These are phyloP conservation scores for Sphaerulina musiva DNA, from an alignment of 2,329 filamentous ascomycete species.

Conservation along the genomic window DNA sequence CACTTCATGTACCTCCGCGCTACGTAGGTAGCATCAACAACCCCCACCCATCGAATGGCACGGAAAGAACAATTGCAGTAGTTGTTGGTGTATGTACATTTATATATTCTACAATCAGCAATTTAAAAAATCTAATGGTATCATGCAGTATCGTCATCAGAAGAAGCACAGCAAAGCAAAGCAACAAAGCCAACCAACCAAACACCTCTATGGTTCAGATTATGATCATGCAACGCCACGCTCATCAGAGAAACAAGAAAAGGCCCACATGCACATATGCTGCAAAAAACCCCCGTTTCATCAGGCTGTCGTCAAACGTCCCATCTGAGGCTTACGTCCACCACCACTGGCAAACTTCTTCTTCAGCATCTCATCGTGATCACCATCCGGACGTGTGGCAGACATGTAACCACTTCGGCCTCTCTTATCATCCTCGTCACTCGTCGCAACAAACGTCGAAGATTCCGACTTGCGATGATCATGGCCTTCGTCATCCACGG, in stretches of 20 bases:
- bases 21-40: too few species aligned
- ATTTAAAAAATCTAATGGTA: too few species aligned
- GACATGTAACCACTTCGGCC: background rate
- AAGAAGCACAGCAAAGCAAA: too few species aligned
- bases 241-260: background rate
- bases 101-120: too few species aligned
- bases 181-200: too few species aligned
- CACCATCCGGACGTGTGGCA: background rate
- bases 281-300: background rate
- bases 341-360: slow-evolving; percentile 2
- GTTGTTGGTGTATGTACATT: too few species aligned
- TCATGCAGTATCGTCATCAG: too few species aligned
- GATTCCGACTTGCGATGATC: background rate
- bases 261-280: background rate
- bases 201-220: too few species aligned
- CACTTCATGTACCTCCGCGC: too few species aligned
- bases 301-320: background rate
- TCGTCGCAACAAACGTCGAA: background rate
- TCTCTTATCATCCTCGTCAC: slow-evolving; percentile 1
- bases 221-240: background rate
- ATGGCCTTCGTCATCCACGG: background rate
- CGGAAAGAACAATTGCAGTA: too few species aligned
- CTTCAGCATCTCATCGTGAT: slow-evolving; percentile 2
- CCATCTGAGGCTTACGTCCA: background rate
- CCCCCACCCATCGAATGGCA: too few species aligned